Evolutionary conservation across 2,329 filamentous ascomycete genomes (phyloP), one percentile per base, ranked within the genome.

Genomic region (Pestalotiopsis fici): DNA sequence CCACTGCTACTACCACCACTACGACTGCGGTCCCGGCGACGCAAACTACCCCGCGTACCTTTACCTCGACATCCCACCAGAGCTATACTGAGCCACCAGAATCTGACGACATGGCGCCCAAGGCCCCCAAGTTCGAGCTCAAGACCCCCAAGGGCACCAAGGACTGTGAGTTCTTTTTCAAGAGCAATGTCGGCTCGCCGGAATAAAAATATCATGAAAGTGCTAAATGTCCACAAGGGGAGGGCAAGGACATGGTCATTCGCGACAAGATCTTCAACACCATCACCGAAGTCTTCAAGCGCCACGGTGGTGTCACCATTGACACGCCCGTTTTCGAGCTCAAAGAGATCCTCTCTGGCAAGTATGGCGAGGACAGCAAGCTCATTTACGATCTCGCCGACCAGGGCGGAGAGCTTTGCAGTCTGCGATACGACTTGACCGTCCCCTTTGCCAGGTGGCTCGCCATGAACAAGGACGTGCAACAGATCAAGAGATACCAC

Each of bases 71-170:
- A 35, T 35, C 31, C 31, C 31, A 35, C 31, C 31, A 35, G 31
- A 35, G 37, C 60, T 27, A 37, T n/a, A 12, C 50, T 65, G 23
- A 59, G 43, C 63, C 59, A 59, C 59, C 66, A 18, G 28, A 62
- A n/a, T 65, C 56, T 25, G 25, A 66, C 68, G 59, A 65, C 66
- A 82, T 81, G 79, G 75, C 80, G 64, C 77, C 80, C 47, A 84
- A 84, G 71, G 74, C 71, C 59, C 78, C 78, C 67, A 85, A 85
- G 71, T 90, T 92, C 80, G 89, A 90, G 80, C 86, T 97, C 78
- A 97, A 97, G 86, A 93, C 91, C 76, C 93, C 94, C 70, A 97
- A 97, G 86, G 94, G 94, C 73, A 97, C 94, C 71, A 93, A 93
- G 78, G 94, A 97, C 79, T 97, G 90, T 90, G 67, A 76, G 75